Evolutionary conservation across 1,284 basidiomycete species (phyloP), one percentile per base, ranked within the genome.

Genomic region (Malassezia cuniculi): DNA sequence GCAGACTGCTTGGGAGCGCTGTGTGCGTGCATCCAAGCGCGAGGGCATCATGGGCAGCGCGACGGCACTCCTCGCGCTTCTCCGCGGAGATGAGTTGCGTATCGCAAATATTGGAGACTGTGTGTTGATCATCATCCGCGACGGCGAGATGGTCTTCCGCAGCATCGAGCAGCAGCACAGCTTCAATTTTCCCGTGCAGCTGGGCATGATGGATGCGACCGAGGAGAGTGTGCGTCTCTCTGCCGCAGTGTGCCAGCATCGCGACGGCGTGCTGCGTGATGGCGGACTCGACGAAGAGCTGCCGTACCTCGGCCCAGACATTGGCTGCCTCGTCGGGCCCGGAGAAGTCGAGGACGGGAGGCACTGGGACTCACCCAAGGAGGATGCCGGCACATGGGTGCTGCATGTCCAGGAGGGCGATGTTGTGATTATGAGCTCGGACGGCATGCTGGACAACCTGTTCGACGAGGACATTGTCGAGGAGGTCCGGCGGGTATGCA

Each of bases 401-500:
- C 71, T 94, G 5, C 78, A 79, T 15, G 85, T 94, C 4, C 75
- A 78, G 55, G 77, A 77, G 31, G 80, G 84, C 47, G 89, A 94
- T 36, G 81, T 94, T 28, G 77, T 94, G 31, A 81, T 94, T 41
- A 75, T 94, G 22, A 82, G 85, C 3, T 80, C 76, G 24, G 89
- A 95, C 63, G 89, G 89, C 1, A 72, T 94, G 34, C 80, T 81
- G 58, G 89, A 95, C 69, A 95, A 95, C 59, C 71, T 94, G 34
- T 94, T 87, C 76, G 87, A 94, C 62, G 81, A 85, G 59, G 89
- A 94, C 50, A 81, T 95, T 18, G 70, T 94, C 10, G 86, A 93
- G 50, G 83, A 86, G 55, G 81, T 94, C 9, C 18, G 38, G 5
- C 36, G 34, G 11, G 30, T 47, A 36, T 30, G 14, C 40, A 28